Base-by-base conservation (phyloP, 164 flowering plant genomes). In the Tetracentron sinense region DNA sequence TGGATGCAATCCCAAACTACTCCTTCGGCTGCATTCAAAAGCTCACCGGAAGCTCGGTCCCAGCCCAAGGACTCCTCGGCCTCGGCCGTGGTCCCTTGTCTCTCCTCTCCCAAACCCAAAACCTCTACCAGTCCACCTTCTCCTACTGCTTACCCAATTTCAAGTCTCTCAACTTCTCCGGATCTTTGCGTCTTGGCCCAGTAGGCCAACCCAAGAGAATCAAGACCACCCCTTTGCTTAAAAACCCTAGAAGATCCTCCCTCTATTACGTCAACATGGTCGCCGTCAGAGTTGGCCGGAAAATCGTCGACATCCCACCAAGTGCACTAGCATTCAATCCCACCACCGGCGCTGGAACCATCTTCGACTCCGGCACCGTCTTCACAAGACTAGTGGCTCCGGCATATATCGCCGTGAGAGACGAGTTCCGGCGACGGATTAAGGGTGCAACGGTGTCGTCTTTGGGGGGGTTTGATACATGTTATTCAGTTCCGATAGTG, bases 141-240 rank as follows among this genome's bases (percentile, higher is more conserved):
- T 94, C 99, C 17, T 94, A 94, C 70, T 94, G 97, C 77, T 67
- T 94, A 62, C 99, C 97, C n/a, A 80, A 78, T 77, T 84, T 79
- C 76, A 86, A 74, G 70, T 79, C 96, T 10, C 66, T 55, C 16
- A 82, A 79, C 63, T 91, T 88, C 60, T 79, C 96, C 14, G 99
- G 99, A 20, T 75, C 92, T 0, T 72, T 94, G 8, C 74, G 88
- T 33, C 79, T 94, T 17, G 99, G 99, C 1, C 85, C 95, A 6
- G 49, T 55, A 0, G 85, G 77, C 21, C 99, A 94, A 69, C 99
- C 99, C 38, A 58, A 11, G n/a, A 73, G 72, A 19, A 89, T 94
- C 58, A 90, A 85, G 59, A 69, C 46, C 75, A 91, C 99, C 7
- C 96, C 89, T 0, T 69, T 94, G 58, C 82, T 91, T 0, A 79